phyloP scores from a whole-genome alignment of 1,139 yeast species.

The Magnusiomyces suaveolens region DNA sequence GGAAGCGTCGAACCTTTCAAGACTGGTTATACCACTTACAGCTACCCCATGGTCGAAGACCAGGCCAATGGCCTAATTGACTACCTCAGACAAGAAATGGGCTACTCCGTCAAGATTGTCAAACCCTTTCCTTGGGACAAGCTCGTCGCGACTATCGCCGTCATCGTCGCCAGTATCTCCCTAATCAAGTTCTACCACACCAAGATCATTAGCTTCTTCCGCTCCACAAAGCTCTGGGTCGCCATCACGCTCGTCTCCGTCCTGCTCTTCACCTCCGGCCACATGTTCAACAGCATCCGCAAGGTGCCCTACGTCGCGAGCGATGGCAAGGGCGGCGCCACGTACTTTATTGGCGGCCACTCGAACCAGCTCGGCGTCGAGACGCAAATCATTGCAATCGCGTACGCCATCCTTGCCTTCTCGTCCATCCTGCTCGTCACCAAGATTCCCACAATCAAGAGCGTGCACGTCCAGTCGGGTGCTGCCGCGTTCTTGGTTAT shows the following conservation, averaged over 20 bases:
- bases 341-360: conserved; percentile 60
- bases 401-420: conserved; percentile 33
- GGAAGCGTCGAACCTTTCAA: conserved; percentile 27
- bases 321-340: conserved; percentile 45
- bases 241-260: conserved; percentile 49
- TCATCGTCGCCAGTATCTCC: conserved; percentile 22
- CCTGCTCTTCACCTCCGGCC: conserved; percentile 73
- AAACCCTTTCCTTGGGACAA: conserved; percentile 52
- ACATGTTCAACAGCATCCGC: conserved; percentile 88
- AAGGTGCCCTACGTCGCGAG: conserved; percentile 59
- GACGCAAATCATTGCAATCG: conserved; percentile 40
- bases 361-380: conserved; percentile 62
- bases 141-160: conserved; percentile 38
- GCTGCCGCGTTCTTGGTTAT: conserved; percentile 38
- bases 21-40: conserved; percentile 36
- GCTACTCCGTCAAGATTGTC: conserved; percentile 39
- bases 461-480: conserved; percentile 37
- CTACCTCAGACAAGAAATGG: conserved; percentile 34
- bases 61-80: conserved; percentile 38
- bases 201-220: conserved; percentile 29
- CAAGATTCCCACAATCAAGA: conserved; percentile 40
- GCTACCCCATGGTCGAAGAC: conserved; percentile 47
- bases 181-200: conserved; percentile 24
- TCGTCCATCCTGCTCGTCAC: conserved; percentile 40
- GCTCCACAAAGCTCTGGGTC: conserved; percentile 55